These are phyloP conservation scores for Umbelopsis ramanniana DNA, from an alignment of 192 early-diverging fungal species.

Conservation along the genomic window DNA sequence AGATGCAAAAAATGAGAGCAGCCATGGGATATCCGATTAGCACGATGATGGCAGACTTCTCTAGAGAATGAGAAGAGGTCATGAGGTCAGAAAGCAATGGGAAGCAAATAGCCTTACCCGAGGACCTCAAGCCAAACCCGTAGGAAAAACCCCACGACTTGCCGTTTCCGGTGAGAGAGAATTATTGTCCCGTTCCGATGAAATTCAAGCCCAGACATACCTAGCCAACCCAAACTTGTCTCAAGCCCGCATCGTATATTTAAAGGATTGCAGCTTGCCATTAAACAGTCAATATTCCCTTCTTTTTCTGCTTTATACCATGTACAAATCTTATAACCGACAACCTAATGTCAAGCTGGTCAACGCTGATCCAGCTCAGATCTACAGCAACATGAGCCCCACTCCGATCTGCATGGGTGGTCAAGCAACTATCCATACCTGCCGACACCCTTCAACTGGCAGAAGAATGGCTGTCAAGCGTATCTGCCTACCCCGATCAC, in stretches of 20 bases:
- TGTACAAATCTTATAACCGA: slow-evolving; percentile 1
- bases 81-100: too few species aligned
- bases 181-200: neutral
- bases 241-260: too few species aligned
- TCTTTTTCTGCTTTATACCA: neutral
- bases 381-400: slow-evolving; percentile 9
- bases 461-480: slow-evolving; percentile 6
- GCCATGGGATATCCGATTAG: neutral
- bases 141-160: neutral
- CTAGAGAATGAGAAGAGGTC: neutral
- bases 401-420: neutral
- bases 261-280: too few species aligned
- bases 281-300: neutral
- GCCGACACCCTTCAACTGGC: neutral
- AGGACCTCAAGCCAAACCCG: neutral
- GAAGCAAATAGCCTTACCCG: too few species aligned
- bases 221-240: neutral
- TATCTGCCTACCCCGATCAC: neutral
- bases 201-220: too few species aligned
- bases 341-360: neutral
- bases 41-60: neutral
- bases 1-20: neutral
- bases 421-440: slow-evolving; percentile 14
- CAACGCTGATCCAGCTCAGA: slow-evolving; percentile 15
- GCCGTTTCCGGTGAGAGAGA: slow-evolving; percentile 20